phyloP scores from a whole-genome alignment of 2,329 filamentous ascomycete species.

The Aspergillus luchuensis region DNA sequence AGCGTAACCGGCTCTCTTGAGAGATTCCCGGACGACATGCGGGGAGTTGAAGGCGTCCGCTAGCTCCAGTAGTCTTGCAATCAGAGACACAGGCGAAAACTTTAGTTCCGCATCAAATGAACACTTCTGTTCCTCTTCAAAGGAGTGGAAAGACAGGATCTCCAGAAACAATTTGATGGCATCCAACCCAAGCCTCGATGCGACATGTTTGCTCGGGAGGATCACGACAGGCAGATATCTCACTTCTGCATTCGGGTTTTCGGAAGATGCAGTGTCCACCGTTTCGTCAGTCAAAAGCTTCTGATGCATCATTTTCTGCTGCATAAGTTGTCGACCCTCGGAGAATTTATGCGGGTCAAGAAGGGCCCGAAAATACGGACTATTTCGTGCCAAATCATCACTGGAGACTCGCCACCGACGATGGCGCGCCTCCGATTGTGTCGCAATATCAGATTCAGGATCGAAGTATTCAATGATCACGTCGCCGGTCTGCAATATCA shows the following conservation, averaged over 20 bases:
- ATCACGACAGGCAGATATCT: slow-evolving; percentile 30
- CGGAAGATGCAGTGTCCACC: not conserved
- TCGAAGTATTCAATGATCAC: slow-evolving; percentile 39
- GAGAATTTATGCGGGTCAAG: slow-evolving; percentile 46
- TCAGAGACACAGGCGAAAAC: slow-evolving; percentile 31
- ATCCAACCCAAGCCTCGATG: slow-evolving; percentile 32
- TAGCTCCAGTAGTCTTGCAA: slow-evolving; percentile 37
- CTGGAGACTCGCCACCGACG: slow-evolving; percentile 40
- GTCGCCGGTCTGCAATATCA: slow-evolving; percentile 36
- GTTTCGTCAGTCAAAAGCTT: not conserved
- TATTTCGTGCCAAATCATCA: slow-evolving; percentile 33
- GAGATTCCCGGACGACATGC: slow-evolving; percentile 22
- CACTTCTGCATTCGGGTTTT: not conserved
- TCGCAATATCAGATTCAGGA: slow-evolving; percentile 8
- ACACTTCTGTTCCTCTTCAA: slow-evolving; percentile 21
- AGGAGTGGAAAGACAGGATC: slow-evolving; percentile 32
- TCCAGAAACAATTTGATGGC: slow-evolving; percentile 38
- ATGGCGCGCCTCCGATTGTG: slow-evolving; percentile 6
- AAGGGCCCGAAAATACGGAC: slow-evolving; percentile 44
- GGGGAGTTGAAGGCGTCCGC: slow-evolving; percentile 40
- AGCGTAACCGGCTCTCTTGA: slow-evolving; percentile 31
- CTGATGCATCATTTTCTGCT: slow-evolving; percentile 25
- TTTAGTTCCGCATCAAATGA: slow-evolving; percentile 30
- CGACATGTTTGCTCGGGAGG: slow-evolving; percentile 30
- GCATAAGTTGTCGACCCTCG: slow-evolving; percentile 40